phyloP scores from a whole-genome alignment of 78 protist genomes.

The Polysphondylium violaceum region DNA sequence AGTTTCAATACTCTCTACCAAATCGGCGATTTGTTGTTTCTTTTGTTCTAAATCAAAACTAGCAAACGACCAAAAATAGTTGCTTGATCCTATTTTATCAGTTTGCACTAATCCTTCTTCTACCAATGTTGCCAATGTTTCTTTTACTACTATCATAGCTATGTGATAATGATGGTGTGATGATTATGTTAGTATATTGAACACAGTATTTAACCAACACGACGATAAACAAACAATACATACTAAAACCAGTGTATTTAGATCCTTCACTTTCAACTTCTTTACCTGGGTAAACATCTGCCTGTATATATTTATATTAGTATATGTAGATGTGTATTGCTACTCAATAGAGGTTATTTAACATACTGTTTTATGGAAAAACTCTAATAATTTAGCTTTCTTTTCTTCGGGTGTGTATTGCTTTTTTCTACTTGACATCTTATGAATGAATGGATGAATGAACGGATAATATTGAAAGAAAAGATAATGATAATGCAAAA shows the following conservation, averaged over 20 bases:
- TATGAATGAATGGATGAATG: not conserved
- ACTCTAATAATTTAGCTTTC: constrained; percentile 44
- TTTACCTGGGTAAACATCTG: constrained; percentile 37
- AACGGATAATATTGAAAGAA: not conserved
- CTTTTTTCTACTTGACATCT: constrained; percentile 68
- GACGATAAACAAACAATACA: not conserved
- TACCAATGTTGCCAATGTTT: constrained; percentile 20
- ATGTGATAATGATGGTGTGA: not conserved
- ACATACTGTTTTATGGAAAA: constrained; percentile 54
- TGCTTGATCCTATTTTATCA: constrained; percentile 52
- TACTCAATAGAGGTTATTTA: not conserved
- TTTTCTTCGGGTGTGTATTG: constrained; percentile 50
- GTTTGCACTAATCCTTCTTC: constrained; percentile 63
- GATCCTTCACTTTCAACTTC: constrained; percentile 25
- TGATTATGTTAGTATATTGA: not conserved
- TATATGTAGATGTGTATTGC: not conserved
- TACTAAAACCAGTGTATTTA: constrained; percentile 36
- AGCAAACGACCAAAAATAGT: constrained; percentile 59
- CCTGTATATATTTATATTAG: not conserved
- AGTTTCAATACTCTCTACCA: not conserved
- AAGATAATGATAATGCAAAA: not conserved
- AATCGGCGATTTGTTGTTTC: constrained; percentile 7
- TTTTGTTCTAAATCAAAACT: constrained; percentile 34
- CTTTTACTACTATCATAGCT: constrained; percentile 30
- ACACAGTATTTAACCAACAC: not conserved